Conservation (phyloP, 2,329 filamentous ascomycete species). For the Aureobasidium sp. region DNA sequence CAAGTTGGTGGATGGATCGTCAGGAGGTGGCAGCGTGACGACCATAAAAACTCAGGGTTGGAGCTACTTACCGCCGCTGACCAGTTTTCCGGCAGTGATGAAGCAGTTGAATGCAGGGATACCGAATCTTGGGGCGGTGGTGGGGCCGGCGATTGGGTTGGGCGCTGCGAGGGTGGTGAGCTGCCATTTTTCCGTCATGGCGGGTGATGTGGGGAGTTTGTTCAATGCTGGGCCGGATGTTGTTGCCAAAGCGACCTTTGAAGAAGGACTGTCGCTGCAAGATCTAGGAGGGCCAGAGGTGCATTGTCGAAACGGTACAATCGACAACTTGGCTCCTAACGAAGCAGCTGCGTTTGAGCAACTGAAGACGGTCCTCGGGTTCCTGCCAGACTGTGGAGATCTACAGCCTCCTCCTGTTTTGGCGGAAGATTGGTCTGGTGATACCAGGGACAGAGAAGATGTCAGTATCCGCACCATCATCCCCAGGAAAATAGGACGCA, state of each 20-base stretch:
- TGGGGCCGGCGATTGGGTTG: slow-evolving; percentile 55
- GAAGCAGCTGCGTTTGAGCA: slow-evolving; percentile 56
- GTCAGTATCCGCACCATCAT: slow-evolving; percentile 46
- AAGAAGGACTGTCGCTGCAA: slow-evolving; percentile 50
- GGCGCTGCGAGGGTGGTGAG: slow-evolving; percentile 53
- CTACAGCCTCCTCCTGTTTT: slow-evolving; percentile 41
- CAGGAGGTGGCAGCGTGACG: slow-evolving; percentile 53
- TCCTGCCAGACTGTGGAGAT: slow-evolving; percentile 49
- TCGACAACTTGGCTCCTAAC: slow-evolving; percentile 53
- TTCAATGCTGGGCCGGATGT: slow-evolving; percentile 59
- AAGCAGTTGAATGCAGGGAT: slow-evolving; percentile 54
- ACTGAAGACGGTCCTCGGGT: slow-evolving; percentile 47
- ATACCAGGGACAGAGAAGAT: slow-evolving; percentile 43
- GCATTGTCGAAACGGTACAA: slow-evolving; percentile 57
- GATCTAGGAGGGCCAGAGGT: slow-evolving; percentile 53
- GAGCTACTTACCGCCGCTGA: slow-evolving; percentile 52
- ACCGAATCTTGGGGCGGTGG: slow-evolving; percentile 53
- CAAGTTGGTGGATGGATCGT: slow-evolving; percentile 56
- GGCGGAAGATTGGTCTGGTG: slow-evolving; percentile 26
- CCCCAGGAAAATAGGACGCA: slow-evolving; percentile 48
- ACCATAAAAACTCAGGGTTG: slow-evolving; percentile 47
- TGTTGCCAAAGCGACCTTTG: slow-evolving; percentile 54
- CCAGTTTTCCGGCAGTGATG: slow-evolving; percentile 44
- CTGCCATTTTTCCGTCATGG: slow-evolving; percentile 59
- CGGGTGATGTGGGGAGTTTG: slow-evolving; percentile 50